Evolutionary conservation across 2,329 filamentous ascomycete genomes (phyloP).

Genomic region (Diaporthe aspalathi): DNA sequence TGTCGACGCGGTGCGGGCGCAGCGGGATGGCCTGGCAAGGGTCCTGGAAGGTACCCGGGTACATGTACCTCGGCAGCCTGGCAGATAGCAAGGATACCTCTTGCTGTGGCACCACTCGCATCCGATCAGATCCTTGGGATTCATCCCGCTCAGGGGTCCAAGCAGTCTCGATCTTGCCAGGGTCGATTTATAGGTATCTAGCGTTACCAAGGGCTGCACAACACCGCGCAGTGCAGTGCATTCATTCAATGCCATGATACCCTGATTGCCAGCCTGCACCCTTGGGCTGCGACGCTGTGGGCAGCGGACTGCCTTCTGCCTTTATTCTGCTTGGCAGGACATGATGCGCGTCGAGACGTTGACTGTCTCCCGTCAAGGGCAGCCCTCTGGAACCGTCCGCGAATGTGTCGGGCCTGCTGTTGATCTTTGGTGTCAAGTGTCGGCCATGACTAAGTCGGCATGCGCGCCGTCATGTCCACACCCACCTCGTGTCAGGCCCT

Average conservation of each 20-base stretch:
- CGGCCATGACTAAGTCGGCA: conserved; percentile 26
- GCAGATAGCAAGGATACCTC: too few species aligned
- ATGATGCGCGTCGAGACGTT: conserved; percentile 18
- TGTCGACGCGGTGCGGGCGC: conserved; percentile 16
- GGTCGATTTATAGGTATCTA: too few species aligned
- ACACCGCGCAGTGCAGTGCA: conserved; percentile 1
- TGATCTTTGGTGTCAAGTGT: conserved; percentile 29
- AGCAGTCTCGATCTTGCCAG: too few species aligned
- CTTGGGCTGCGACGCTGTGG: conserved; percentile 5
- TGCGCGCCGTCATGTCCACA: conserved; percentile 10
- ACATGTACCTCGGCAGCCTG: not conserved
- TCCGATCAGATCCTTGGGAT: conserved; percentile 23
- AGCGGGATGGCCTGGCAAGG: conserved; percentile 11
- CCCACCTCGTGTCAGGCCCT: conserved; percentile 22
- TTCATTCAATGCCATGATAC: not conserved
- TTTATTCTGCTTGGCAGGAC: too few species aligned
- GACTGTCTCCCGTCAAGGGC: not conserved
- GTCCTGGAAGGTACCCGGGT: not conserved
- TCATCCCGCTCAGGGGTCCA: conserved; percentile 28
- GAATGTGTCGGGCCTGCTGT: conserved; percentile 16
- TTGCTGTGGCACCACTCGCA: conserved; percentile 6
- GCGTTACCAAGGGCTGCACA: conserved; percentile 16
- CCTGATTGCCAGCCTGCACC: not conserved
- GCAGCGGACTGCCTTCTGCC: too few species aligned
- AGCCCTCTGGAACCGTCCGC: conserved; percentile 13